Evolutionary conservation across 192 early-diverging fungal species (phyloP), one percentile per base, ranked within the genome.

Genomic region (Helicostylum pulchrum): DNA sequence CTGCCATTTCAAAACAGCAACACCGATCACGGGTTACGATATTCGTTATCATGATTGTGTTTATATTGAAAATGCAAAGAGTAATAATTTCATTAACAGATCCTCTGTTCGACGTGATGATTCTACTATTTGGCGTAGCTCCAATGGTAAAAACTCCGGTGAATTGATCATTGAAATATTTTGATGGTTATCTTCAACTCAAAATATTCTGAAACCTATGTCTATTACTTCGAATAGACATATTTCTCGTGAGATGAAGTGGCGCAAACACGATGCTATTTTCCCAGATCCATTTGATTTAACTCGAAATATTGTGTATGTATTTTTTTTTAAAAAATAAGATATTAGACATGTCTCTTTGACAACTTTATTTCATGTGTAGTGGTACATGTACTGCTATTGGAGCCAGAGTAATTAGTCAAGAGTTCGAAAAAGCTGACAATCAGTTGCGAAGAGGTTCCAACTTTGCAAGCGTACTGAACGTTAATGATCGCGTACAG

Each of bases 351-450:
- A 26, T 26, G 26, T 26, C 26, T 26, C 36, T 39, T 10, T 39
- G 4, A 39, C 9, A 39, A 39, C 36, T 39, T 39, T 39, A 0
- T 39, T 39, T 39, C 36, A 3, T 39, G 4, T 53, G 8, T 53
- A 55, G 53, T 34, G 31, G 30, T 7, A 55, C 53, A 11, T 34
- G 26, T n/a, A 55, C 53, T 32, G 15, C 32, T 55, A 7, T 55
- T 31, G 53, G 53, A 8, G 4, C 32, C 10, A 55, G 31, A 32
- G 30, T 31, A 2, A 55, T 55, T 34, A 21, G n/a, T 10, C 23
- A 55, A 32, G 30, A 55, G n/a, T 55, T 55, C 10, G 32, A 34
- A 55, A 30, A 31, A 4, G 53, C 53, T 34, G 36, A 55, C 36
- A 26, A 34, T 11, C 26, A 32, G 0, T 34, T 55, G 31, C 36